Conservation (phyloP, 2,329 filamentous ascomycete species). For the Botrytis fragariae region DNA sequence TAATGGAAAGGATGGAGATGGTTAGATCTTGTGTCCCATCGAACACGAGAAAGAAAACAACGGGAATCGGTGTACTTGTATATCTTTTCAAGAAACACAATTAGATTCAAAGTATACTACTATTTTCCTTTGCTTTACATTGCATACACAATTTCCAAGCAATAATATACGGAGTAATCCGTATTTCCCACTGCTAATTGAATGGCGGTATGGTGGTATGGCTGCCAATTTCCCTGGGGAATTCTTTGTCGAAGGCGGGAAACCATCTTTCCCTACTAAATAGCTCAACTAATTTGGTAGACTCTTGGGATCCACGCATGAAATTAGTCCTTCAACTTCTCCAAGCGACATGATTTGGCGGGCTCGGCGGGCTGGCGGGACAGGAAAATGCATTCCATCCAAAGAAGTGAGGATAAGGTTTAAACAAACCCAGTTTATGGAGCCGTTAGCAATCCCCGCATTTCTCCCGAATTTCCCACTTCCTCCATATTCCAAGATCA, state of each 20-base stretch:
- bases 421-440: conserved; percentile 14
- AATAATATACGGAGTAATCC: background rate
- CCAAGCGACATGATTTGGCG: background rate
- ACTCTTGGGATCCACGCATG: background rate
- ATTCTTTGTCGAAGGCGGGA: background rate
- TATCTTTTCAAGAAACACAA: background rate
- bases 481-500: background rate
- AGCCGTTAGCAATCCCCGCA: background rate
- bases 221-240: background rate
- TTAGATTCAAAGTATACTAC: background rate
- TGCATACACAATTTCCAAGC: background rate
- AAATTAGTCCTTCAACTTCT: background rate
- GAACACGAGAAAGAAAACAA: background rate
- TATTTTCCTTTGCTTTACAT: background rate
- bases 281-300: background rate
- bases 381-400: background rate
- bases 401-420: conserved; percentile 6
- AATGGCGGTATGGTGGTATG: background rate
- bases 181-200: background rate
- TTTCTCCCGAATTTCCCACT: background rate
- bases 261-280: background rate
- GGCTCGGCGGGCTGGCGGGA: background rate
- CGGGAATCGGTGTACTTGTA: background rate
- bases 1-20: background rate
- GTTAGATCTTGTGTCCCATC: background rate